These are phyloP conservation scores for Camellia granthamiana DNA, from an alignment of 148 eudicot genomes.

Conservation along the genomic window DNA sequence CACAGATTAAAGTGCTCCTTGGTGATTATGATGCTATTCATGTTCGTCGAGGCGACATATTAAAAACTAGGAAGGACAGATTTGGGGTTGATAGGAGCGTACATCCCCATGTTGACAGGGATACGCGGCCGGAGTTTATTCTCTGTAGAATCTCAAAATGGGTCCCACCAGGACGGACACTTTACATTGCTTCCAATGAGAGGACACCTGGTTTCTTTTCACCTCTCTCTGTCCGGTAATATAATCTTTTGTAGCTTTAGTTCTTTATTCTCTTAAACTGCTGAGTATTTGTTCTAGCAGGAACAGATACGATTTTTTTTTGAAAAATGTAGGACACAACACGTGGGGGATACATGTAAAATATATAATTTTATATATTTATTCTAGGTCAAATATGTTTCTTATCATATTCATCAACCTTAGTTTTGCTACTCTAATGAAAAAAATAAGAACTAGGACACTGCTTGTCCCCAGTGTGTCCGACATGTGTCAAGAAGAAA, in stretches of 20 bases:
- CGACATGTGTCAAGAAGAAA: background rate
- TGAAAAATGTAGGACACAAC: too few species aligned
- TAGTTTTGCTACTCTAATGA: too few species aligned
- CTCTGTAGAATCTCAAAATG: conserved; percentile 73
- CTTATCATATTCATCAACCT: too few species aligned
- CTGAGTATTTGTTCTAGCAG: background rate
- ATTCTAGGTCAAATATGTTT: too few species aligned
- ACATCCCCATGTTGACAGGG: conserved; percentile 94
- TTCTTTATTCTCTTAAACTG: background rate
- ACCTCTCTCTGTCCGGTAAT: conserved; percentile 69
- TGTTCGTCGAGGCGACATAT: conserved; percentile 89
- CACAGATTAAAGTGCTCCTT: conserved; percentile 73
- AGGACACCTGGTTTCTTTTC: conserved; percentile 80
- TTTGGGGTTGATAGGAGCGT: conserved; percentile 63
- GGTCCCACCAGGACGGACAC: conserved; percentile 77
- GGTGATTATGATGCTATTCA: conserved; percentile 97
- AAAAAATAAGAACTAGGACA: too few species aligned
- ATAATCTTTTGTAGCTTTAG: background rate
- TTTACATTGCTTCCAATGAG: conserved; percentile 93
- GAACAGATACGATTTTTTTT: background rate
- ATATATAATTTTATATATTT: too few species aligned
- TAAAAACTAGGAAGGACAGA: conserved; percentile 86
- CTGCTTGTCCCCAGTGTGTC: too few species aligned
- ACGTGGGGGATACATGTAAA: too few species aligned
- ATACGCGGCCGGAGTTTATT: conserved; percentile 85